A percentile compares a stretch with the other conserved stretches of the same genome.
These are phyloP conservation scores for Theobroma grandiflorum DNA, from an alignment of 441 rosid genomes.

Conservation along the genomic window DNA sequence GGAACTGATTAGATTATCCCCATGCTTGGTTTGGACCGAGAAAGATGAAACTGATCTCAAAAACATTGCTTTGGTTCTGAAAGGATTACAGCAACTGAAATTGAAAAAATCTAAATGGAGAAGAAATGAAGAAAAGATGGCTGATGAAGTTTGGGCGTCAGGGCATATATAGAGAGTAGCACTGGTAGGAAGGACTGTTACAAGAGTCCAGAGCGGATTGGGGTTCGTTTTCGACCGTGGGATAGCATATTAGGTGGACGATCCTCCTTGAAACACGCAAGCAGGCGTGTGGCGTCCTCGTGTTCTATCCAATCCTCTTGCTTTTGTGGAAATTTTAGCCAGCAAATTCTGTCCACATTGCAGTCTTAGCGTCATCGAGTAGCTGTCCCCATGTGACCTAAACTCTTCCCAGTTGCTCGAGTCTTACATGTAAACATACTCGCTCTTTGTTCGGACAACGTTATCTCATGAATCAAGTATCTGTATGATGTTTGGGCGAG, in stretches of 20 bases:
- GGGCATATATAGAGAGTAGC: not conserved
- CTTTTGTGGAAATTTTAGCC: conserved; percentile 24
- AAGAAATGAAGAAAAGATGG: not conserved
- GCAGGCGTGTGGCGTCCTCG: conserved; percentile 81
- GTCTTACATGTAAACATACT: not conserved
- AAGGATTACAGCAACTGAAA: not conserved
- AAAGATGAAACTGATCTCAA: conserved; percentile 34
- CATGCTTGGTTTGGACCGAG: conserved; percentile 18
- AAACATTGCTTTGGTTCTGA: conserved; percentile 30
- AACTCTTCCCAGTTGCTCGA: conserved; percentile 19
- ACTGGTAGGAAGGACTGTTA: conserved; percentile 26
- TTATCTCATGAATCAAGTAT: too few species aligned
- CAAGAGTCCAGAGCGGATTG: conserved; percentile 38
- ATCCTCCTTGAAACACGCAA: conserved; percentile 35
- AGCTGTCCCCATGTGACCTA: not conserved
- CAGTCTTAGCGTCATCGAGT: conserved; percentile 1
- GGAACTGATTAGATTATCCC: conserved; percentile 32
- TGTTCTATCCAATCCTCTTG: conserved; percentile 50
- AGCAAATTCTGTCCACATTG: conserved; percentile 39
- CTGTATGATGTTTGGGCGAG: not conserved
- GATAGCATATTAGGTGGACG: conserved; percentile 43
- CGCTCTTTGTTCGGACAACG: conserved; percentile 1
- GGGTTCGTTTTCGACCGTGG: conserved; percentile 47
- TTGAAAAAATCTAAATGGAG: not conserved
- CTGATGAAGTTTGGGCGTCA: not conserved